Conservation (phyloP, 108 stramenopile species). For the Mayamaea pseudoterrestris region DNA sequence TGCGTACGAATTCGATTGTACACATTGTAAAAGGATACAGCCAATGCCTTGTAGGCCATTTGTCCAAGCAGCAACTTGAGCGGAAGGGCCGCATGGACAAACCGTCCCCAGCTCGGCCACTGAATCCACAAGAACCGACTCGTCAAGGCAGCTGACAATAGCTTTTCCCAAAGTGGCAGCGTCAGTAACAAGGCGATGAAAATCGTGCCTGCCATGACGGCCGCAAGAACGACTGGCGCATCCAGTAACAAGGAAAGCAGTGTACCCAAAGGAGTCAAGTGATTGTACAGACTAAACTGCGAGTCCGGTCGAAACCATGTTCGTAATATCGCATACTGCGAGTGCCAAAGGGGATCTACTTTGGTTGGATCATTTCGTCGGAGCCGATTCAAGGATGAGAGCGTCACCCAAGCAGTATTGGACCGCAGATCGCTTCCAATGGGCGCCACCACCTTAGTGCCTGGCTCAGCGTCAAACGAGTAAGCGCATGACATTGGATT, state of each 20-base stretch:
- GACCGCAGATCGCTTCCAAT: constrained; percentile 28
- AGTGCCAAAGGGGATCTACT: constrained; percentile 85
- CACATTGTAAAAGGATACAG: constrained; percentile 27
- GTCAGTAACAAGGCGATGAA: constrained; percentile 19
- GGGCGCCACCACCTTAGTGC: constrained; percentile 71
- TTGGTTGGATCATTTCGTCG: constrained; percentile 77
- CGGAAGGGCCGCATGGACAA: constrained; percentile 67
- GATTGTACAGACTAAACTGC: constrained; percentile 48
- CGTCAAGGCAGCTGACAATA: constrained; percentile 38
- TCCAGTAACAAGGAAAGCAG: constrained; percentile 46
- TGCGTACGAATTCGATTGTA: constrained; percentile 39
- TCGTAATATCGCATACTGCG: constrained; percentile 48
- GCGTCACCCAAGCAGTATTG: constrained; percentile 74
- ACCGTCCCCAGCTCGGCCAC: constrained; percentile 58
- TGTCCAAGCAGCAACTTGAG: constrained; percentile 73
- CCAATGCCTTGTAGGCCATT: constrained; percentile 46
- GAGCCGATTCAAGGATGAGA: constrained; percentile 61
- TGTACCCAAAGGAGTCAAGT: constrained; percentile 49
- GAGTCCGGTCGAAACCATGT: constrained; percentile 54
- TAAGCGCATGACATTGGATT: constrained; percentile 64
- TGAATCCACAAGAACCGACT: constrained; percentile 48
- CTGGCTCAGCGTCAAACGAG: constrained; percentile 63
- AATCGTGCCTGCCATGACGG: constrained; percentile 17
- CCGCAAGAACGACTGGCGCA: constrained; percentile 28
- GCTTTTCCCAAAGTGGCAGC: constrained; percentile 51